phyloP scores from a whole-genome alignment of 202 grass and related monocot genomes.

The Tripidium arundinaceum region DNA sequence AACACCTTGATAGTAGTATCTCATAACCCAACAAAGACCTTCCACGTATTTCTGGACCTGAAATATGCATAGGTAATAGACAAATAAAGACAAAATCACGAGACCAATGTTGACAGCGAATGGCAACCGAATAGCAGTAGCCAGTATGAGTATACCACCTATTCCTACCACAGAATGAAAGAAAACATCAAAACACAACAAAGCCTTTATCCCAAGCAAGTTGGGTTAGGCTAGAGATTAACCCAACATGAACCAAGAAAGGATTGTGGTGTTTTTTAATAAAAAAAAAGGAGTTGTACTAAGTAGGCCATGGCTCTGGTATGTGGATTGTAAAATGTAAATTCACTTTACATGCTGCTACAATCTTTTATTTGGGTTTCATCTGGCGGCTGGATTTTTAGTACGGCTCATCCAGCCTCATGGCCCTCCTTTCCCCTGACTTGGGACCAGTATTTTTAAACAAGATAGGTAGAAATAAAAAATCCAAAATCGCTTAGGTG shows the following conservation, averaged over 20 bases:
- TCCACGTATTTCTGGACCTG: conserved; percentile 98
- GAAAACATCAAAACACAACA: not conserved
- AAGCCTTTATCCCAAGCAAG: not conserved
- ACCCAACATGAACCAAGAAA: not conserved
- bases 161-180: not conserved
- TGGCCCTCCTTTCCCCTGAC: not conserved
- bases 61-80: conserved; percentile 29
- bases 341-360: not conserved
- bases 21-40: conserved; percentile 99
- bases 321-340: not conserved
- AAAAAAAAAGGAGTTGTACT: not conserved
- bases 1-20: conserved; percentile 99
- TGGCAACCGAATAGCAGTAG: not conserved
- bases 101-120: not conserved
- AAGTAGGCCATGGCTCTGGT: not conserved
- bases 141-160: not conserved
- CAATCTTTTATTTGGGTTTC: not conserved
- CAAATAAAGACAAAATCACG: conserved; percentile 9
- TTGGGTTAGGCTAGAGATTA: not conserved
- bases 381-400: not conserved
- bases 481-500: not conserved
- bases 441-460: not conserved
- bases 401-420: not conserved
- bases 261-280: not conserved
- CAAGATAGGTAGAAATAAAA: not conserved